phyloP scores from a whole-genome alignment of 192 early-diverging fungal species.

The Spinellus fusiger region DNA sequence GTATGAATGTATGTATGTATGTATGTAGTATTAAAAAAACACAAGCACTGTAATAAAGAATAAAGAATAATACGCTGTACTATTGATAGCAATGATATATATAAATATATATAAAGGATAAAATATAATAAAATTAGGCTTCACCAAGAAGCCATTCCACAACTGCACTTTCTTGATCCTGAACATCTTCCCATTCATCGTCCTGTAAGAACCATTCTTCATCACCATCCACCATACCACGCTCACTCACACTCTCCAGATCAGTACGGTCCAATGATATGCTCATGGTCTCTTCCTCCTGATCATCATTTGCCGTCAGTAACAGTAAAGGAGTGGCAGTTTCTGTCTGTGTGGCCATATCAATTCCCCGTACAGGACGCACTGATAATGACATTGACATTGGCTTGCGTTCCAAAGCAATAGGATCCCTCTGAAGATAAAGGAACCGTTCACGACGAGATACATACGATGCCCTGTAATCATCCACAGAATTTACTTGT shows the following conservation, averaged over 20 bases:
- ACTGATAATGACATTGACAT: not conserved
- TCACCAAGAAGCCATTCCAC: constrained; percentile 35
- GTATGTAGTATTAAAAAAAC: too few species aligned
- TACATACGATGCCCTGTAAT: constrained; percentile 10
- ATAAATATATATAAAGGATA: not conserved
- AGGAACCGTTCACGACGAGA: constrained; percentile 13
- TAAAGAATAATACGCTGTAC: not conserved
- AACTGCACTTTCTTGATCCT: constrained; percentile 25
- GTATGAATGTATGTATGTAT: too few species aligned
- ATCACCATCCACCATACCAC: constrained; percentile 30
- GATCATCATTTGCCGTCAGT: not conserved
- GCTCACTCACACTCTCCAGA: constrained; percentile 12
- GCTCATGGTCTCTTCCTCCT: not conserved
- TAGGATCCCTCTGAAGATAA: constrained; percentile 13
- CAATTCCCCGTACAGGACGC: not conserved
- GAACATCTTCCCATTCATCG: constrained; percentile 34
- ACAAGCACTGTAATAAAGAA: too few species aligned
- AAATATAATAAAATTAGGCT: not conserved
- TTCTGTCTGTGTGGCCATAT: constrained; percentile 17
- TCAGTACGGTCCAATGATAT: not conserved
- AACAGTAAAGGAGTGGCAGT: not conserved
- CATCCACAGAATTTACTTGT: constrained; percentile 15
- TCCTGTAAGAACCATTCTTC: constrained; percentile 38
- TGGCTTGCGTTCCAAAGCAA: constrained; percentile 8
- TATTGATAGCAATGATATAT: not conserved